A percentile compares a stretch with the other conserved stretches of the same genome.
Conservation (phyloP, 1,139 yeast genomes). For the Suhomyces ambrosiae region DNA sequence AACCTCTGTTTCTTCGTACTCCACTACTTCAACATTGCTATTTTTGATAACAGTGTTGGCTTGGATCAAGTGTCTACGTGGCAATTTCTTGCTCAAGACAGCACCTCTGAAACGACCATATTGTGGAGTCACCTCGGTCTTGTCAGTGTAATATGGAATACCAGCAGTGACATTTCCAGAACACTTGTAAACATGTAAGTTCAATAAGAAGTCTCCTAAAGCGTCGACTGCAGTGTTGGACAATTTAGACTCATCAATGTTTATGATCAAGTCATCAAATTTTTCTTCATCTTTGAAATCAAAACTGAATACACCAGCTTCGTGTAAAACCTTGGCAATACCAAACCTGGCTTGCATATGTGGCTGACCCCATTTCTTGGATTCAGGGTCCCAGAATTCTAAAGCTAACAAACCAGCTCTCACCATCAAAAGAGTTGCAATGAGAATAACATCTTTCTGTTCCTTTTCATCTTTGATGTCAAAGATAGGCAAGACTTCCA, state of each 20-base stretch:
- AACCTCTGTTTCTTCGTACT: constrained; percentile 71
- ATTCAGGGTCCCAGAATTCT: constrained; percentile 83
- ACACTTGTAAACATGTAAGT: constrained; percentile 76
- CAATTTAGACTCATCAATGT: constrained; percentile 62
- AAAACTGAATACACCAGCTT: constrained; percentile 66
- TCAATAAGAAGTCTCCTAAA: constrained; percentile 67
- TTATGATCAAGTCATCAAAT: constrained; percentile 60
- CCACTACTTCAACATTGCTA: constrained; percentile 56
- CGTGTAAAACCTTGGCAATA: constrained; percentile 71
- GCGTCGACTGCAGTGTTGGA: constrained; percentile 70
- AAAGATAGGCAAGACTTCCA: constrained; percentile 66
- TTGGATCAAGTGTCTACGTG: constrained; percentile 83
- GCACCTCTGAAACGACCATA: constrained; percentile 65
- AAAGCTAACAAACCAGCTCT: constrained; percentile 82
- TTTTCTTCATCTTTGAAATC: constrained; percentile 48
- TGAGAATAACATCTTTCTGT: constrained; percentile 63
- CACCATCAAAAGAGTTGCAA: constrained; percentile 79
- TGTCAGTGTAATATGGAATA: constrained; percentile 58
- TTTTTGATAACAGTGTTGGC: constrained; percentile 60
- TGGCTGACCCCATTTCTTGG: constrained; percentile 91
- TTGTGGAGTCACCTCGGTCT: constrained; percentile 67
- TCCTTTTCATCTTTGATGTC: constrained; percentile 60
- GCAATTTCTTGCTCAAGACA: constrained; percentile 71
- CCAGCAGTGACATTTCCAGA: constrained; percentile 74
- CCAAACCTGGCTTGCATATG: constrained; percentile 93